Base-by-base conservation (phyloP, 495 filamentous ascomycete genomes). In the Podospora anserina region DNA sequence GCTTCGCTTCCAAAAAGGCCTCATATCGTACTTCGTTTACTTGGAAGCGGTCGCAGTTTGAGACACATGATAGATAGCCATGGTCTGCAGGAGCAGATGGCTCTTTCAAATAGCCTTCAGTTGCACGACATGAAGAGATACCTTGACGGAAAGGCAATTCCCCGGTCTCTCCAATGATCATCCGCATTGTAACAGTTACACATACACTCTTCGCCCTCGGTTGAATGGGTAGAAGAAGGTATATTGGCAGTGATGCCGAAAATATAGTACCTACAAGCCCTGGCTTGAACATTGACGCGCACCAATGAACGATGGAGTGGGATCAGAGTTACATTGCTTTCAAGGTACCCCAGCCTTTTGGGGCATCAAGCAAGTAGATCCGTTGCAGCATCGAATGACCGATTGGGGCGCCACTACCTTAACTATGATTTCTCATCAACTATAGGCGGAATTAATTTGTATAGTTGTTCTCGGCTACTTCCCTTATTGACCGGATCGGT, bases 281-380 rank as follows among this genome's bases (percentile, higher is more conserved):
- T 23, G 20, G 20, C 20, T 23, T 23, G 20, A 23, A 23, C 20
- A 23, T 23, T 56, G 44, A 69, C 54, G 63, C 68, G 68, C 68
- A 27, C 68, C 68, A 69, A 69, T 69, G 44, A 59, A 3, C 2
- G 13, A 32, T 32, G 30, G 55, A 49, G 3, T 15, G 7, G 9
- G 61, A 9, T 2, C 32, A 39, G 28, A n/a, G 65, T 66, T 58
- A 39, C 56, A 66, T 59, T 62, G 57, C 15, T 62, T 62, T 32
- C 30, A 32, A 32, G 30, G 4, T 32, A 49, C 13, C 39, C 39
- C 39, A 49, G 39, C 23, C 23, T 61, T 15, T 18, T 28, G 59
- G 23, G 59, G 27, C 30, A 32, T 4, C 30, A 32, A 3, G 30
- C 4, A 32, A 61, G 30, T 30, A 61, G 16, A 18, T 61, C 59